Conservation (phyloP, 73 alveolate genomes). For the Paramecium sonneborni region DNA sequence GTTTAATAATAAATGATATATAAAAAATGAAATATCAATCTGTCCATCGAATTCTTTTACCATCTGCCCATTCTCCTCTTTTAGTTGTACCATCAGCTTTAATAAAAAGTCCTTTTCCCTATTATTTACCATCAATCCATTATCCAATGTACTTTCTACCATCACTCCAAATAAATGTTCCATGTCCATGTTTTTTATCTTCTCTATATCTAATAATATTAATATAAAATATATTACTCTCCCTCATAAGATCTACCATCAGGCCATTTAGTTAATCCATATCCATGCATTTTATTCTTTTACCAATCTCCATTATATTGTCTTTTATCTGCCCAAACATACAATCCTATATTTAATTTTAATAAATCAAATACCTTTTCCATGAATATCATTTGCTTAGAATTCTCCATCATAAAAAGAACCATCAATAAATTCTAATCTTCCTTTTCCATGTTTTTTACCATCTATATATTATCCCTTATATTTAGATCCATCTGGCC, state of each 20-base stretch:
- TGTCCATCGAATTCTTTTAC: conserved; percentile 70
- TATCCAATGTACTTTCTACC: conserved; percentile 73
- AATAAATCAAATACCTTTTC: conserved; percentile 2
- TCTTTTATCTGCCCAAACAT: conserved; percentile 83
- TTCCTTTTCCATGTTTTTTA: conserved; percentile 73
- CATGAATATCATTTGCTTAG: conserved; percentile 59
- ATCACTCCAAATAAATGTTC: conserved; percentile 79
- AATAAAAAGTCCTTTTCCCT: conserved; percentile 70
- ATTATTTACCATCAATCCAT: conserved; percentile 71
- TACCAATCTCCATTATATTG: conserved; percentile 76
- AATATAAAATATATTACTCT: conserved; percentile 78
- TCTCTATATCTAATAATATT: conserved; percentile 82
- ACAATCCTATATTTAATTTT: conserved; percentile 62
- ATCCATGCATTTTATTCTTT: conserved; percentile 69
- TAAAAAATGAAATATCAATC: neutral
- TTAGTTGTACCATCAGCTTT: conserved; percentile 62
- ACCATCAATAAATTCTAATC: conserved; percentile 72
- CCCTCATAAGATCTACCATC: conserved; percentile 83
- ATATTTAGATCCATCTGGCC: conserved; percentile 79
- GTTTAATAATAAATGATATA: neutral
- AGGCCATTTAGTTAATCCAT: conserved; percentile 74
- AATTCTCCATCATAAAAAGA: conserved; percentile 78
- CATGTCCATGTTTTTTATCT: conserved; percentile 79
- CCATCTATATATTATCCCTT: conserved; percentile 75
- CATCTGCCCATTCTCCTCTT: conserved; percentile 72